Evolutionary conservation across 106 monocot species (phyloP).

Genomic region (Dioscorea alata): DNA sequence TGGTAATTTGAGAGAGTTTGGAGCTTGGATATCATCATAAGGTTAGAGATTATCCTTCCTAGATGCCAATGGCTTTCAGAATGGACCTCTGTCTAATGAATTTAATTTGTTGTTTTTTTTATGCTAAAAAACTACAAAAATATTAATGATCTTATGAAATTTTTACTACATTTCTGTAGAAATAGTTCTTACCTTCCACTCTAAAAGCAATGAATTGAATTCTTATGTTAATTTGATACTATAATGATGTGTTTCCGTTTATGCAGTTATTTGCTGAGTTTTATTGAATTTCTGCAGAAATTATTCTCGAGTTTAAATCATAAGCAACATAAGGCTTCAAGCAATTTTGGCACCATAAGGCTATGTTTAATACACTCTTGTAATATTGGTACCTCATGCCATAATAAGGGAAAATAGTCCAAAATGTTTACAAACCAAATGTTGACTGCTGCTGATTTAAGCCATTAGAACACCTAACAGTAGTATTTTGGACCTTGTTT

Average conservation of each 20-base stretch:
- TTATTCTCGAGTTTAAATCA: conserved; percentile 18
- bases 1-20: conserved; percentile 41
- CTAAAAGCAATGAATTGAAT: no score
- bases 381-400: conserved; percentile 55
- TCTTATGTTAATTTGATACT: no score
- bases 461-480: background rate
- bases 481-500: background rate
- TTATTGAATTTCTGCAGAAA: no score
- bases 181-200: no score
- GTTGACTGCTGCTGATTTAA: conserved; percentile 21
- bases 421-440: conserved; percentile 33
- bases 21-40: conserved; percentile 48
- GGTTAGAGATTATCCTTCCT: conserved; percentile 44
- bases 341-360: conserved; percentile 61
- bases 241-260: no score
- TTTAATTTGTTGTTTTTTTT: conserved; percentile 14
- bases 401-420: conserved; percentile 55
- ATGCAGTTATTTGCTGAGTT: no score
- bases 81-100: conserved; percentile 84
- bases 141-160: no score
- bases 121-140: no score
- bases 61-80: conserved; percentile 60
- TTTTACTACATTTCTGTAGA: no score
- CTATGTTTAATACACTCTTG: conserved; percentile 33
- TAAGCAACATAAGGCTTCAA: conserved; percentile 41